Base-by-base conservation (phyloP, 1,284 basidiomycete species). In the Irpex sp. region DNA sequence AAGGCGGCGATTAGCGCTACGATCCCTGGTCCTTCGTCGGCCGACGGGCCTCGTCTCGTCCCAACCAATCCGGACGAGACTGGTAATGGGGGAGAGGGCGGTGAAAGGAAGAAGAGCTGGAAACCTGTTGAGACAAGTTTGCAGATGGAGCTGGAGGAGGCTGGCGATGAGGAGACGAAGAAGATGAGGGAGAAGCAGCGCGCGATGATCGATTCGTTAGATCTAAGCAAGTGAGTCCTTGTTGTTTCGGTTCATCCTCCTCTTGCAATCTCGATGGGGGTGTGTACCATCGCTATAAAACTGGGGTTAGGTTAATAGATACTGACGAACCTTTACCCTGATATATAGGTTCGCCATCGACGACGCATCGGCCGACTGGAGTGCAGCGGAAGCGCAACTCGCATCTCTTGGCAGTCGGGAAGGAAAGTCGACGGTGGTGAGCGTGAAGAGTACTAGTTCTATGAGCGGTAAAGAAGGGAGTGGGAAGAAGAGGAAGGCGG, bases 121-220 rank as follows among this genome's bases (percentile, higher is more conserved):
- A 76, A 81, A 69, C 83, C 85, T 1, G 79, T 89, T 35, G 71
- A 82, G 64, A 79, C 79, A 26, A 80, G 76, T 5, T 76, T 90
- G 15, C 81, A 84, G 63, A 83, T 84, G 6, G 90, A 90, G 74
- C 79, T 97, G 9, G 82, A 88, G 51, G 88, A 89, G 64, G 94
- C 89, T 1, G 91, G 90, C 0, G 81, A 83, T 63, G 79, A 79
- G 66, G 82, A 80, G 58, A 79, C 76, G 61, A 78, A 77, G 60
- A 74, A 81, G 61, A 74, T 83, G 65, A 75, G 81, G 58, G 87
- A 90, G 75, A 85, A 86, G 72, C 94, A 97, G 76, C 82, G 89
- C 19, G 91, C 91, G 75, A 86, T 97, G 81, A 88, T 98, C 60
- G 87, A 92, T 68, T 84, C 92, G 21, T 80, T 97, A 33, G 93